Base-by-base conservation (phyloP, 2,329 filamentous ascomycete genomes). In the Claviceps sp. region DNA sequence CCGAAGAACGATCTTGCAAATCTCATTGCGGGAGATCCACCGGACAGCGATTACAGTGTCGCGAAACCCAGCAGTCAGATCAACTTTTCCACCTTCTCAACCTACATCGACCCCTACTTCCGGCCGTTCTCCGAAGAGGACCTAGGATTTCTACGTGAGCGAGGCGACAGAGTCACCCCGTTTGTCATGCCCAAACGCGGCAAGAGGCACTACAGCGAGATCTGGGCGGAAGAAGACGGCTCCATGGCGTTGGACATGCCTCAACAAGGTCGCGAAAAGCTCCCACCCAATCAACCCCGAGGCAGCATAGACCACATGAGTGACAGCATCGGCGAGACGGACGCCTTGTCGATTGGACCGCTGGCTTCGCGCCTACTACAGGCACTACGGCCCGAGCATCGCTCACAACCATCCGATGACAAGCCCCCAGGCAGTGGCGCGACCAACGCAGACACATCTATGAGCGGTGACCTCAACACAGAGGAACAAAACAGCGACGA, bases 141-240 rank as follows among this genome's bases (percentile, higher is more conserved):
- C 63, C 78, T 96, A 46, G 89, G 88, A 1, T 98, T 96, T 64
- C 69, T 98, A 40, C 84, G 90, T 61, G 93, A 98, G 68, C 80
- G 88, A 61, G 89, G 90, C 53, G 90, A 98, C 66, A 81, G 93
- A 40, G 73, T 84, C 22, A 82, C 77, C 2, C 88, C 91, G 1
- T 97, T 96, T 60, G 73, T 90, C 40, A 89, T 95, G 67, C 89
- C 91, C 7, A 84, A 84, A 57, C 82, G 89, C 22, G 90, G 89
- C 46, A 86, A 87, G 65, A 84, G 83, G 60, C 85, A 89, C 62
- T 98, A 97, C 68, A 82, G 80, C 24, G 90, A 97, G 55, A 75
- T 91, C 10, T 98, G 93, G 93, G 85, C 89, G 0, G 89, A 95
- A 58, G 93, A 98, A 65, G 93, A 98, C 62, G 89, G 88, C 10